Conservation (phyloP, 1,139 yeast species). For the Spencermartinsiella ligniputridi region DNA sequence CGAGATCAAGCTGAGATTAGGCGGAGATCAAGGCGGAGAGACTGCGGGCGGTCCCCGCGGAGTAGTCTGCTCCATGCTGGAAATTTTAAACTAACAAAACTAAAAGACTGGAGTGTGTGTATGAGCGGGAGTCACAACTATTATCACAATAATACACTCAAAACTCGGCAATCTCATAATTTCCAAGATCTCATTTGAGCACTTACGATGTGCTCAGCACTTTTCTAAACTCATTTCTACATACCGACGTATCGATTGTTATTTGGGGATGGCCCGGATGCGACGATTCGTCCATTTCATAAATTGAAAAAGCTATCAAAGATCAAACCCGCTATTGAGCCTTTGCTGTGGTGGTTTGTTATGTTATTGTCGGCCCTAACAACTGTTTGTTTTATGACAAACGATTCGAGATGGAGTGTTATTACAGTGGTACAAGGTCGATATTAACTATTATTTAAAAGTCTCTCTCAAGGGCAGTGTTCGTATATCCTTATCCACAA, state of each 20-base stretch:
- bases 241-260: neutral
- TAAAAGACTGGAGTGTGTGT: neutral
- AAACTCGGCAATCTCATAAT: neutral
- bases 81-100: neutral
- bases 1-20: slow-evolving; percentile 1
- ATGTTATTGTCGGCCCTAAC: neutral
- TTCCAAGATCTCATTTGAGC: neutral
- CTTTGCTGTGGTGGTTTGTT: neutral
- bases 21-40: neutral
- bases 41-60: neutral
- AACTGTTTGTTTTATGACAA: neutral
- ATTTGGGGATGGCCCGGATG: neutral
- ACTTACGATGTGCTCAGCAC: neutral
- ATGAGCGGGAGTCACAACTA: neutral
- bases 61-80: neutral
- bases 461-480: no score
- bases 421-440: neutral
- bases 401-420: neutral
- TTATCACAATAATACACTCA: neutral
- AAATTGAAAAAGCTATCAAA: no score
- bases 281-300: neutral
- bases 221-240: neutral
- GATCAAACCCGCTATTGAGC: no score
- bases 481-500: neutral
- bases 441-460: neutral